Evolutionary conservation across 2,329 filamentous ascomycete genomes (phyloP), one percentile per base, ranked within the genome.

Genomic region (Dactylellina sp.): DNA sequence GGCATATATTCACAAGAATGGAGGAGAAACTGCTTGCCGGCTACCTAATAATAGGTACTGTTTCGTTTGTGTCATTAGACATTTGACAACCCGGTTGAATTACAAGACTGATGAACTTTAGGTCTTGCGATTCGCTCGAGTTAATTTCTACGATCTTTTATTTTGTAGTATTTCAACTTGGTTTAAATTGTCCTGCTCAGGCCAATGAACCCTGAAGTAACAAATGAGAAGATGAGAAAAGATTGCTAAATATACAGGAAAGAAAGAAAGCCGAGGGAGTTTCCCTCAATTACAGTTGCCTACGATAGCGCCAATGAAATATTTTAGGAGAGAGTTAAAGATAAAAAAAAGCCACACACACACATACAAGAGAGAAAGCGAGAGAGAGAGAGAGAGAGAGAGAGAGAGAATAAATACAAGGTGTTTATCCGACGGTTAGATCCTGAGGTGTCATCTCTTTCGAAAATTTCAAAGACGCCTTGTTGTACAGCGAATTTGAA

Each of bases 311-410:
- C 60, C 53, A 28, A 42, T 53, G 22, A 44, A 24, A 65, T 4
- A 32, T 32, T 32, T 32, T 32, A 9, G 9, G 28, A 50, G 25
- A 63, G 55, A 47, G 22, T 47, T 49, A 25, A 39, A 61, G 64
- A 64, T 20, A 56, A 53, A 49, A 64, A 46, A 76, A 76, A 35
- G 28, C 5, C 4, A 32, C 9, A 65, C 68, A 20, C 57, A 53
- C 42, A 77, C 66, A 65, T 32, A 32, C 4, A 55, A 24, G 22
- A 40, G 35, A 20, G 75, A 76, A 71, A 75, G 55, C 61, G 49
- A 59, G 59, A 65, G 52, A 56, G 72, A 2, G 66, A 65, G 61
- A 7, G 44, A 9, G 16, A 61, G 7, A 25, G 39, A 40, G 11
- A 53, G 16, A 12, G 14, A 32, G n/a, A 52, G 22, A 22, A 22